Conservation (phyloP, 352 stramenopile genomes). For the Chloridella minuta region DNA sequence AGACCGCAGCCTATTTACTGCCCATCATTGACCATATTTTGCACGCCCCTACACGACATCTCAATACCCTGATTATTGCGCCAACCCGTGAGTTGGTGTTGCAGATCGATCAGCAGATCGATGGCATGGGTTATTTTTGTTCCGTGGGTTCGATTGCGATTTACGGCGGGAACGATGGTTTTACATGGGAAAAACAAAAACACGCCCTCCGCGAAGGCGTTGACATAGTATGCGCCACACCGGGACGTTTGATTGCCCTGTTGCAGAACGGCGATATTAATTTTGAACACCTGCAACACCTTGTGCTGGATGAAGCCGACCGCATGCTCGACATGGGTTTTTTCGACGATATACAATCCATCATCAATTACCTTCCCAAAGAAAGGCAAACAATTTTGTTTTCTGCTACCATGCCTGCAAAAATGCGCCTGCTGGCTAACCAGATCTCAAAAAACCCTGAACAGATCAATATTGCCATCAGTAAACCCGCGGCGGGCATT, state of each 20-base stretch:
- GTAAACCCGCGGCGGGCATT: no score
- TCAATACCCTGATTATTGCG: slow-evolving; percentile 85
- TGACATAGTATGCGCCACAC: slow-evolving; percentile 87
- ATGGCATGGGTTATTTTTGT: no score
- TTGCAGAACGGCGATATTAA: slow-evolving; percentile 89
- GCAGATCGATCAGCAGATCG: slow-evolving; percentile 28
- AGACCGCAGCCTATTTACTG: slow-evolving; percentile 87
- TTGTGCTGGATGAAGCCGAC: slow-evolving; percentile 70
- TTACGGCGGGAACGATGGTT: no score
- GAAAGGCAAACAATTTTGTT: slow-evolving; percentile 91
- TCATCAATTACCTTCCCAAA: slow-evolving; percentile 68
- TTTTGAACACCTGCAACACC: slow-evolving; percentile 26
- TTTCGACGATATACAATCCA: slow-evolving; percentile 59
- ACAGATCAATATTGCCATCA: slow-evolving; percentile 32
- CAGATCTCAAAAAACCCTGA: slow-evolving; percentile 79
- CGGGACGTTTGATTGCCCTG: slow-evolving; percentile 85
- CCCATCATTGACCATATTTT: slow-evolving; percentile 31
- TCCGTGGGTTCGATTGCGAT: slow-evolving; percentile 29
- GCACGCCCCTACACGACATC: background rate
- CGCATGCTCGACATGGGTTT: slow-evolving; percentile 87
- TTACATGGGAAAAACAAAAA: slow-evolving; percentile 50
- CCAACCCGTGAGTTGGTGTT: slow-evolving; percentile 82
- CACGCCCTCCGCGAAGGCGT: slow-evolving; percentile 62
- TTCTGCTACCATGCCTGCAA: slow-evolving; percentile 85
- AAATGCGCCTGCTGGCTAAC: slow-evolving; percentile 74